Evolutionary conservation across 2,329 filamentous ascomycete species (phyloP), one percentile per base, ranked within the genome.

Genomic region (Phyllosticta citribraziliensis): DNA sequence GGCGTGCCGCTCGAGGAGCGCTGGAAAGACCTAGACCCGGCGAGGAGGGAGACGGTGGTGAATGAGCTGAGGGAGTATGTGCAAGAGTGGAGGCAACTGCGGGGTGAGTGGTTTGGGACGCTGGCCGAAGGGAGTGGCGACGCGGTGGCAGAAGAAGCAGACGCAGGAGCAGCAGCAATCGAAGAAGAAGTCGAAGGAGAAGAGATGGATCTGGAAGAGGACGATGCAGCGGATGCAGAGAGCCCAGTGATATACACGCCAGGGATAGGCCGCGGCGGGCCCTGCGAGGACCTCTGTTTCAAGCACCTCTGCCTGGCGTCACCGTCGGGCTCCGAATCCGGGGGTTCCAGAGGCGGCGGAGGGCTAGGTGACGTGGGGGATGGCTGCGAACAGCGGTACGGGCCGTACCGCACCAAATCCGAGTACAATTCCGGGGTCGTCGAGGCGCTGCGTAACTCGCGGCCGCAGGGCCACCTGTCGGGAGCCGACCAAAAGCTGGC

Each of bases 91-190:
- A 63, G 64, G 47, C 20, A 57, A 17, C 63, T 65, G 19, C 61
- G 55, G 12, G 62, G 60, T n/a, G 25, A 53, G n/a, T 64, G 64
- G 55, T 64, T 64, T 40, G 64, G 64, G 35, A 63, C 61, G 47
- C 55, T 65, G 4, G 63, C 63, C 35, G 62, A 58, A 51, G 64
- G 57, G 14, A 59, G 63, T 55, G 58, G 62, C 53, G 64, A 63
- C n/a, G 58, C 61, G 51, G 55, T 64, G 17, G 64, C 62, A 33
- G 19, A 56, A 14, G 63, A 63, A 19, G 1, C 14, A n/a, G 40
- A 17, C 4, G 2, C 40, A n/a, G 40, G 19, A 47, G 40, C 40
- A 47, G 40, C 4, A 14, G 40, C 40, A 47, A 17, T 30, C 6
- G 27, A n/a, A 47, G 17, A 47, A 8, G 22, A 22, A 22, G 22